Evolutionary conservation across 805 yeast genomes (phyloP), one percentile per base, ranked within the genome.

Genomic region (Candida orba): DNA sequence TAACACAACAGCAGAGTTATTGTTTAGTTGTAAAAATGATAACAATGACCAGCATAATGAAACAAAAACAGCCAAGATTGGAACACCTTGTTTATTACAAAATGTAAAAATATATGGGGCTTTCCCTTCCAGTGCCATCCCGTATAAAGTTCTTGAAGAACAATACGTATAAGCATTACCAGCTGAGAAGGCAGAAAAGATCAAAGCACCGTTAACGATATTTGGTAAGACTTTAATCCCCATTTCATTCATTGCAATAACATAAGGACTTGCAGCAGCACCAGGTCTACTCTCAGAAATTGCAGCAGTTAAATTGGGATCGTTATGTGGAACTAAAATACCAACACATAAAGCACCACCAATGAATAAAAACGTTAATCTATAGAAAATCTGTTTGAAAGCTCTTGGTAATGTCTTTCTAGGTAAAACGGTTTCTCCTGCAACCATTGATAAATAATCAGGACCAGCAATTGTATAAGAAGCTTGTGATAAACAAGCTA

Each of bases 401-500:
- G 95, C 95, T 29, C 71, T 72, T n/a, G 93, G 89, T 58, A 88
- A 66, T 6, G 78, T 78, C 43, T 74, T 39, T 41, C 91, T 72
- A 9, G 95, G 95, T 52, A 79, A 69, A 30, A 73, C 66, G 3
- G 86, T 78, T 59, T 88, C 95, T 38, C 95, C 88, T 3, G 95
- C 95, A 30, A 86, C 78, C 84, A 84, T 81, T 2, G 91, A 74
- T 31, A 88, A 76, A 53, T 84, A 84, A 62, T 88, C 96, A 2
- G 95, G 95, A 0, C 95, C 96, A 4, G 86, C 86, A 50, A 84
- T 79, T 13, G 93, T 83, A 59, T 82, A 87, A 25, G 84, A 69
- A 8, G 95, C 95, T 47, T 77, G 78, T 42, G 76, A 71, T 37
- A 85, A 61, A 48, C 90, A 82, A 0, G 80, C 73, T 53, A 84